Evolutionary conservation across 768 basidiomycete genomes (phyloP).

Genomic region (Boletus vinaceobasis): DNA sequence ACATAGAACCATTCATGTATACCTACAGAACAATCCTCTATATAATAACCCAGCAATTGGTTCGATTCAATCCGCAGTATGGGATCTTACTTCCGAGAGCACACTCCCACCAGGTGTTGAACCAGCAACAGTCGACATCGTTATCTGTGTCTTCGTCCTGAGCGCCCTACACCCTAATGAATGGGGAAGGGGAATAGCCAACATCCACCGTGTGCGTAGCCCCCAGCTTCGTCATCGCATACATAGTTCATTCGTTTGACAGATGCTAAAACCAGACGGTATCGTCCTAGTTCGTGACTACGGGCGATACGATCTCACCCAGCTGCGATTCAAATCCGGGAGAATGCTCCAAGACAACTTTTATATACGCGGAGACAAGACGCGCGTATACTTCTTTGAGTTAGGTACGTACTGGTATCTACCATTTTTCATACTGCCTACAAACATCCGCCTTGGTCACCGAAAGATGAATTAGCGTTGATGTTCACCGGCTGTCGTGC

Average conservation of each 20-base stretch:
- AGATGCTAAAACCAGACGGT: slow-evolving; percentile 93
- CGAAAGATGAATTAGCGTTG: slow-evolving; percentile 69
- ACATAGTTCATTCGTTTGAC: not conserved
- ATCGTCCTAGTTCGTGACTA: slow-evolving; percentile 87
- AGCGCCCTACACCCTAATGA: slow-evolving; percentile 92
- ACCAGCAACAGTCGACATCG: slow-evolving; percentile 75
- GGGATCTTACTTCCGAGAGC: slow-evolving; percentile 77
- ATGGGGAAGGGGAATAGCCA: slow-evolving; percentile 80
- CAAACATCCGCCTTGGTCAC: not conserved
- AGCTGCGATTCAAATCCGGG: slow-evolving; percentile 86
- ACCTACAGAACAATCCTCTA: slow-evolving; percentile 59
- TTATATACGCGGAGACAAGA: slow-evolving; percentile 96
- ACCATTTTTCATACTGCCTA: not conserved
- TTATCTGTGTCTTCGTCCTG: slow-evolving; percentile 91
- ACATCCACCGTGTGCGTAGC: slow-evolving; percentile 64
- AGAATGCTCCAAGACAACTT: slow-evolving; percentile 91
- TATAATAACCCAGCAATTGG: slow-evolving; percentile 69
- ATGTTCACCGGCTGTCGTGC: slow-evolving; percentile 68
- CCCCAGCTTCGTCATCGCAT: not conserved
- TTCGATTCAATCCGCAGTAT: slow-evolving; percentile 73
- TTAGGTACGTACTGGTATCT: slow-evolving; percentile 47
- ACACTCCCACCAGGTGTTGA: slow-evolving; percentile 61
- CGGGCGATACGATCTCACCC: slow-evolving; percentile 91
- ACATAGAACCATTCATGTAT: not conserved
- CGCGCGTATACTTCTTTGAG: slow-evolving; percentile 96